Evolutionary conservation across 495 filamentous ascomycete species (phyloP), one percentile per base, ranked within the genome.

Genomic region (Acidomyces sp.): DNA sequence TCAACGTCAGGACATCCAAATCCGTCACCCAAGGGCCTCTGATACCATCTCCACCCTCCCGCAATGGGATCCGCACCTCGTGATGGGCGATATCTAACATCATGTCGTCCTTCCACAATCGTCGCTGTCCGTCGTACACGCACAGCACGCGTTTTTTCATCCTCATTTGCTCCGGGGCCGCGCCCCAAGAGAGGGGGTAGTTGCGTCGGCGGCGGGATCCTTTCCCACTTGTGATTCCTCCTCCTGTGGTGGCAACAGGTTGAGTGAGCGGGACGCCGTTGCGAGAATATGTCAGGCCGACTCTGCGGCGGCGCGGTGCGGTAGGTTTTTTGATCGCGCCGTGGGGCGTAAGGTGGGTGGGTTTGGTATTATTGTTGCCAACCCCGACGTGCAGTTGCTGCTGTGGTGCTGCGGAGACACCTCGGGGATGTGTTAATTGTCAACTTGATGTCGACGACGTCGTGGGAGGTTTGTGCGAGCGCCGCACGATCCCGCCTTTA

Each of bases 81-180:
- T 86, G 90, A 50, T 94, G 85, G 18, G 80, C 82, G n/a, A n/a
- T n/a, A 52, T 85, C 82, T 28, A 99, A 78, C 85, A 94, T 90
- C 90, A 96, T 94, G 66, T 96, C 92, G 58, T 99, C 92, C 65
- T 95, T 95, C 71, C 81, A 88, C 43, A 99, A 69, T 6, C 87
- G 75, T 38, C 87, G 73, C 10, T 70, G 72, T 2, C 92, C 92
- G 53, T 96, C 86, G 48, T 92, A 99, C 13, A 94, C 85, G 49
- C 83, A 82, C 43, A 96, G 64, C 11, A 93, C 86, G 15, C 92
- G 81, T 76, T 95, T 93, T 72, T 90, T 95, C 67, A 87, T 92
- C 56, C 82, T 88, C 81, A 96, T 93, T 62, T 85, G 83, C 45
- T 83, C 80, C 46, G 78, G 72, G 28, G 85, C 69, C 53, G 84